Evolutionary conservation across 306 rosid species (phyloP).

Genomic region (Albizia julibrissin): DNA sequence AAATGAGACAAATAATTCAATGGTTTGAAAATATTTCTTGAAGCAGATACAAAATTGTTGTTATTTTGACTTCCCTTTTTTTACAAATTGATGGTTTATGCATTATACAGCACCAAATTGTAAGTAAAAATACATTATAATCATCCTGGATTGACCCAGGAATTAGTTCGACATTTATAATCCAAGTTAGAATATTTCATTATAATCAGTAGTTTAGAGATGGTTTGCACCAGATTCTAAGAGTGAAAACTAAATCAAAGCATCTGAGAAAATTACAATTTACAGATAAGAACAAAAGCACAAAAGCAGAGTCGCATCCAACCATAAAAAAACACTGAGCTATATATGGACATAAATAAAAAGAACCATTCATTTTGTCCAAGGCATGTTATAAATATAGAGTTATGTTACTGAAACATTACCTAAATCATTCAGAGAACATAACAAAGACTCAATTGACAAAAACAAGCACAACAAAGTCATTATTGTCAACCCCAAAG

Average conservation of each 20-base stretch:
- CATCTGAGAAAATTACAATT: background rate
- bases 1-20: background rate
- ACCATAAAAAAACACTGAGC: background rate
- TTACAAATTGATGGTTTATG: background rate
- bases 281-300: constrained; percentile 15
- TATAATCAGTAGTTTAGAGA: background rate
- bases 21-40: background rate
- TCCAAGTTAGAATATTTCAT: background rate
- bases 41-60: background rate
- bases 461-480: background rate
- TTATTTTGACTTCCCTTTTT: background rate
- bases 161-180: background rate
- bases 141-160: background rate
- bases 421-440: background rate
- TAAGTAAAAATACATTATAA: background rate
- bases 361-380: background rate
- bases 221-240: background rate
- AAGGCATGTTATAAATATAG: background rate
- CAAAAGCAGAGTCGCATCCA: background rate
- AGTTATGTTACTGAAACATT: background rate
- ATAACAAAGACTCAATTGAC: background rate
- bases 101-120: background rate
- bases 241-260: background rate
- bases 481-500: background rate
- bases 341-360: background rate